phyloP scores from a whole-genome alignment of 2,329 filamentous ascomycete species.

The Clonostachys rosea region DNA sequence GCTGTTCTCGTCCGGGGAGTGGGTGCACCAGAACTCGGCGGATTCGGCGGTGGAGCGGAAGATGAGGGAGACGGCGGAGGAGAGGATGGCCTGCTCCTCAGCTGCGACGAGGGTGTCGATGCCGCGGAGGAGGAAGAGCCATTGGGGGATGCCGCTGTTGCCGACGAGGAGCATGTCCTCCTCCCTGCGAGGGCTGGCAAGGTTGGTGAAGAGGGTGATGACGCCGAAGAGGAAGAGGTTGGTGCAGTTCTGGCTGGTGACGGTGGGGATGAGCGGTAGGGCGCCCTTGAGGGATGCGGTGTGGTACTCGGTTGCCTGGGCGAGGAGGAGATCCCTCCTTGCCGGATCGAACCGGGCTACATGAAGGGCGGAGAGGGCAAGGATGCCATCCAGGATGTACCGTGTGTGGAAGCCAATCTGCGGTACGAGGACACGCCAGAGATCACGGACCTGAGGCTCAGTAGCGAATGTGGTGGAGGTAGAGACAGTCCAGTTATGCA shows the following conservation, averaged over 20 bases:
- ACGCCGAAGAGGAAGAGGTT: conserved; percentile 8
- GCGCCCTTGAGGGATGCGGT: conserved; percentile 5
- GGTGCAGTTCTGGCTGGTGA: conserved; percentile 5
- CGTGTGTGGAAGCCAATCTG: conserved; percentile 26
- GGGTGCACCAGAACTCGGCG: background rate
- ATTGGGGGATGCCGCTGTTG: conserved; percentile 7
- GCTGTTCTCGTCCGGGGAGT: background rate
- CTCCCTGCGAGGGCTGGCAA: conserved; percentile 6
- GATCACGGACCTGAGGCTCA: conserved; percentile 18
- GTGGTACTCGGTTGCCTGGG: conserved; percentile 6
- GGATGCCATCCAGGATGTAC: conserved; percentile 27
- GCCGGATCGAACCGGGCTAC: conserved; percentile 13
- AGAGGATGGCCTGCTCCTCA: conserved; percentile 1
- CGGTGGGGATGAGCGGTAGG: conserved; percentile 5
- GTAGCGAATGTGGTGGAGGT: conserved; percentile 27
- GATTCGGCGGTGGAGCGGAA: conserved; percentile 1
- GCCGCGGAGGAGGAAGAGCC: conserved; percentile 8
- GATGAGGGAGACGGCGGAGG: conserved; percentile 3
- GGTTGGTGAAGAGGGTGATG: conserved; percentile 7
- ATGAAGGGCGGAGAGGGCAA: conserved; percentile 30
- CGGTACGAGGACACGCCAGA: conserved; percentile 29
- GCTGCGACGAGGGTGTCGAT: conserved; percentile 8
- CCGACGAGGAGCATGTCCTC: conserved; percentile 9
- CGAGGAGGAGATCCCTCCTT: background rate
- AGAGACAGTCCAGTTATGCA: conserved; percentile 31